Percentiles rank a stretch among this genome's conserved stretches.
These are phyloP conservation scores for Diaporthe aspalathi DNA, from an alignment of 2,329 filamentous ascomycete genomes.

Conservation along the genomic window DNA sequence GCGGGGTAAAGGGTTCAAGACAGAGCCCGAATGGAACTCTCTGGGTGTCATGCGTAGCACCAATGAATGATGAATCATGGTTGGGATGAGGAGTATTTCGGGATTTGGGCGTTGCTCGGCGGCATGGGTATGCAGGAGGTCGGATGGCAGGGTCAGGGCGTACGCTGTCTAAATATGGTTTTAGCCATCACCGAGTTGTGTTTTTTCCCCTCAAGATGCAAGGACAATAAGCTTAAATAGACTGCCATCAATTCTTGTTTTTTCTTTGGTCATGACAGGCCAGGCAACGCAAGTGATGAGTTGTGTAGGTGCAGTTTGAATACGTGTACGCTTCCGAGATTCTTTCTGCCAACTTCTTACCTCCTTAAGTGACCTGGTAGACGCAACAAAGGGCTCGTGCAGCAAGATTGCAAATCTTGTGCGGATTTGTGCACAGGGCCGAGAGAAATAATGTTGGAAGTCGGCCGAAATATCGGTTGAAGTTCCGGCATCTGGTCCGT, in stretches of 20 bases:
- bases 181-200: not conserved
- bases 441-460: not conserved
- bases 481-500: not conserved
- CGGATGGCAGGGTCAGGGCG: not conserved
- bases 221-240: not conserved
- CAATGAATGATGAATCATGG: constrained; percentile 22
- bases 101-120: constrained; percentile 15
- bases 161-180: not conserved
- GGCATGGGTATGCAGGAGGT: not conserved
- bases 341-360: too few relatives aligned
- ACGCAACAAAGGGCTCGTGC: not conserved
- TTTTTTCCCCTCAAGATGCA: too few relatives aligned
- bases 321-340: too few relatives aligned
- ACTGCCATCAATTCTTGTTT: not conserved
- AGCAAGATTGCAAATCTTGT: not conserved
- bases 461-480: not conserved
- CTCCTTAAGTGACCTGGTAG: too few relatives aligned
- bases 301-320: not conserved
- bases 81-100: constrained; percentile 4
- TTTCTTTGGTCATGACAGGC: not conserved
- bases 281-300: not conserved
- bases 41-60: not conserved
- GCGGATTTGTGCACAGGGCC: not conserved
- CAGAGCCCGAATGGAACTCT: not conserved
- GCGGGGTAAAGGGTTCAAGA: not conserved